Evolutionary conservation across 306 rosid species (phyloP).

Genomic region (Trichosanthes truncata): DNA sequence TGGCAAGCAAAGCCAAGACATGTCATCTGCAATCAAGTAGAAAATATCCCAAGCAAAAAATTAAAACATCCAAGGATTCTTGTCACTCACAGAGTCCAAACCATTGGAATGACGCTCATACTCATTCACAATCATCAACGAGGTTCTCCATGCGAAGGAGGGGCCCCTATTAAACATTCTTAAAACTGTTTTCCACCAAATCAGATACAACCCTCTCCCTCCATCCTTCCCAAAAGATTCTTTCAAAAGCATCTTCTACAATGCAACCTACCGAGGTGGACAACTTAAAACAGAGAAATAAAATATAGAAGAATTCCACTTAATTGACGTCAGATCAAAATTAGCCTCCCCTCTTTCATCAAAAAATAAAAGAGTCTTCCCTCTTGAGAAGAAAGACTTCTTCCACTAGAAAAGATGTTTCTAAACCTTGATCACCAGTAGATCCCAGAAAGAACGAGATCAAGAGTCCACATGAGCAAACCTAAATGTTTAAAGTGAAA

Average conservation of each 20-base stretch:
- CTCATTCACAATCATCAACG: neutral
- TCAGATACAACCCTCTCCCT: neutral
- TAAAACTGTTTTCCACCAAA: neutral
- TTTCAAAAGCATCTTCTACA: neutral
- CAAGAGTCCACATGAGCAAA: neutral
- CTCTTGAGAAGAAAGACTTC: neutral
- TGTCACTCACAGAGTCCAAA: neutral
- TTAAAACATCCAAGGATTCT: neutral
- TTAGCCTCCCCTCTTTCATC: neutral
- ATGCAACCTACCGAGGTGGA: neutral
- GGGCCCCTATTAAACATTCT: neutral
- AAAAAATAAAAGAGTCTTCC: neutral
- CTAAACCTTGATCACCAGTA: neutral
- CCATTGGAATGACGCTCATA: neutral
- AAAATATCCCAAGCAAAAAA: neutral
- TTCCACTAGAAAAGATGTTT: neutral
- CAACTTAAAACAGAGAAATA: neutral
- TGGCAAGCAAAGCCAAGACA: neutral
- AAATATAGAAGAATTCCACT: neutral
- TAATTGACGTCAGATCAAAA: neutral
- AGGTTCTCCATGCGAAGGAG: neutral
- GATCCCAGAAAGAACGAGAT: neutral
- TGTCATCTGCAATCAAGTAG: slow-evolving; percentile 1
- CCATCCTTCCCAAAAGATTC: neutral
- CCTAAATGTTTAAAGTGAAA: neutral